These are phyloP conservation scores for Xylariales sp. DNA, from an alignment of 2,329 filamentous ascomycete species.

Conservation along the genomic window DNA sequence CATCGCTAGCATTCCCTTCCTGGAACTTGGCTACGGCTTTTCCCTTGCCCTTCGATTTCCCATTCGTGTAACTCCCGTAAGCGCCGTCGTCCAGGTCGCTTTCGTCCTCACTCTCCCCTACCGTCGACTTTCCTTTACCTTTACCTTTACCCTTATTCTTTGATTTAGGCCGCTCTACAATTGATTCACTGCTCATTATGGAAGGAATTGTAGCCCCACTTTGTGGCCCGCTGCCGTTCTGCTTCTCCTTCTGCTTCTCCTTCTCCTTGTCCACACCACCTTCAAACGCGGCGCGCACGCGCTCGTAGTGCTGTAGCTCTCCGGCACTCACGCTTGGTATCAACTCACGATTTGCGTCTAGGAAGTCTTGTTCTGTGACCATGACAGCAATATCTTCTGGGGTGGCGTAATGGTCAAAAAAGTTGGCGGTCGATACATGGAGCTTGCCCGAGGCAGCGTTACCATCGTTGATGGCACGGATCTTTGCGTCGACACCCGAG, in stretches of 20 bases:
- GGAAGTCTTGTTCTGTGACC: slow-evolving; percentile 86
- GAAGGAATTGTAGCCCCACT: slow-evolving; percentile 18
- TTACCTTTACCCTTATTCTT: slow-evolving; percentile 30
- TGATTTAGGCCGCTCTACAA: slow-evolving; percentile 12
- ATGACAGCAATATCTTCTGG: slow-evolving; percentile 80
- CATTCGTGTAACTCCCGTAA: slow-evolving; percentile 19
- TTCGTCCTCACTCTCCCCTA: slow-evolving; percentile 15
- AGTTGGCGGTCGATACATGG: slow-evolving; percentile 80
- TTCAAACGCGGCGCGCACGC: slow-evolving; percentile 80
- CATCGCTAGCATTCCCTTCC: slow-evolving; percentile 50
- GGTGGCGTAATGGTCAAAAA: slow-evolving; percentile 88
- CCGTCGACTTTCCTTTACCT: slow-evolving; percentile 30
- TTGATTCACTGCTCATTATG: slow-evolving; percentile 1
- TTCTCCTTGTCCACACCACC: too few species aligned
- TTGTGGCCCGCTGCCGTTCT: slow-evolving; percentile 36
- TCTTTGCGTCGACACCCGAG: slow-evolving; percentile 75
- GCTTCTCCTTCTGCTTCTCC: slow-evolving; percentile 43
- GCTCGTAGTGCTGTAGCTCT: slow-evolving; percentile 86
- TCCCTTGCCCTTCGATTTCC: slow-evolving; percentile 46
- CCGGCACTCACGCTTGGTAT: slow-evolving; percentile 92
- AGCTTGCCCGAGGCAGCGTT: slow-evolving; percentile 21
- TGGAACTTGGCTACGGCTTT: slow-evolving; percentile 50
- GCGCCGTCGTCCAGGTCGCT: slow-evolving; percentile 26
- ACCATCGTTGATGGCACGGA: slow-evolving; percentile 64
- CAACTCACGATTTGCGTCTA: slow-evolving; percentile 74